Evolutionary conservation across 371 early-diverging fungal genomes (phyloP).

Genomic region (Apophysomyces elegans): DNA sequence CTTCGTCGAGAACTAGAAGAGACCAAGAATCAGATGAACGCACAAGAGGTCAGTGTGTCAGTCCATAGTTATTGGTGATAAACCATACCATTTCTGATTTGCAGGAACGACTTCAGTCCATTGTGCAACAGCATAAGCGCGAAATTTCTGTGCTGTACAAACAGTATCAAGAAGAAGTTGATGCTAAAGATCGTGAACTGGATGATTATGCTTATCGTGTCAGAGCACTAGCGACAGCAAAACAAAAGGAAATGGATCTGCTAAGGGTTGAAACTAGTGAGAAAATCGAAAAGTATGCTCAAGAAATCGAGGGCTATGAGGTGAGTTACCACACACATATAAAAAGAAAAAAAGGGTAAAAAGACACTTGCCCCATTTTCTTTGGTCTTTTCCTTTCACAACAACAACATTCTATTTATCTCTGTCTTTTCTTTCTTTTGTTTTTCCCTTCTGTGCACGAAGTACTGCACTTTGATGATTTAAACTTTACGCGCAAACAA

Average conservation of each 20-base stretch:
- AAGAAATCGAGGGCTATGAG: conserved; percentile 44
- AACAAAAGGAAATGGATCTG: conserved; percentile 40
- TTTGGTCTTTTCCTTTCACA: conserved; percentile 14
- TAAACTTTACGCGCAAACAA: conserved; percentile 17
- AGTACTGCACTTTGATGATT: conserved; percentile 40
- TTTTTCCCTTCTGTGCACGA: conserved; percentile 10
- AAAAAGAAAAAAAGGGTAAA: conserved; percentile 10
- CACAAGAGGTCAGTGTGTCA: background rate
- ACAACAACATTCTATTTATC: conserved; percentile 7
- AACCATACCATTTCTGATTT: background rate
- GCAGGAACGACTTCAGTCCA: conserved; percentile 20
- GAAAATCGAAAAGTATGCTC: conserved; percentile 26
- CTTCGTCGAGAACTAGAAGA: conserved; percentile 16
- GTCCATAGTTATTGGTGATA: background rate
- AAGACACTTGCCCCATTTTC: conserved; percentile 10
- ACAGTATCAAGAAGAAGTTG: conserved; percentile 40
- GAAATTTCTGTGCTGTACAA: conserved; percentile 38
- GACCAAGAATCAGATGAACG: conserved; percentile 1
- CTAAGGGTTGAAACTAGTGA: conserved; percentile 24
- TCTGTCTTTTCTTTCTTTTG: conserved; percentile 11
- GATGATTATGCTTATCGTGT: conserved; percentile 49
- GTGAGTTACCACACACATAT: conserved; percentile 19
- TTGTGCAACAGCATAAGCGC: conserved; percentile 43
- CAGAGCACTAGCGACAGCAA: conserved; percentile 37
- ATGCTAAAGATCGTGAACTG: conserved; percentile 41